phyloP scores from a whole-genome alignment of 495 filamentous ascomycete species.

The Polyplosphaeria fusca region DNA sequence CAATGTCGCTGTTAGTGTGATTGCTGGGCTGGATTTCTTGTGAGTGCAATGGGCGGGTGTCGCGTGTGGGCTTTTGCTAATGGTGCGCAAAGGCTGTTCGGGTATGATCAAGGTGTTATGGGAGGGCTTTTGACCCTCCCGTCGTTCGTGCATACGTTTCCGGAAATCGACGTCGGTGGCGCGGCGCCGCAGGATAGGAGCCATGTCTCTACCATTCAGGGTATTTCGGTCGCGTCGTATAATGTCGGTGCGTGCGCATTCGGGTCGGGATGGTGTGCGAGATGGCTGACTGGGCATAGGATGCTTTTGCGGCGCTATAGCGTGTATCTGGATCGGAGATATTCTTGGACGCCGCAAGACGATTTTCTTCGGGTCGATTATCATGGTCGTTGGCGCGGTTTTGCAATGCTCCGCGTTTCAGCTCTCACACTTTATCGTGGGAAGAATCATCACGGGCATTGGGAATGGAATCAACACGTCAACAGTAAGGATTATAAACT shows the following conservation, averaged over 20 bases:
- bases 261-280: too few species aligned
- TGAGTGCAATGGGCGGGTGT: too few species aligned
- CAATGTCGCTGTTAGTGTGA: conserved; percentile 60
- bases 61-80: too few species aligned
- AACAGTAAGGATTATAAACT: too few species aligned
- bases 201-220: conserved; percentile 22
- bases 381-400: conserved; percentile 31
- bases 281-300: too few species aligned
- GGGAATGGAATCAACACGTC: conserved; percentile 59
- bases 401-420: conserved; percentile 29
- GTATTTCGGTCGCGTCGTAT: conserved; percentile 19
- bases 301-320: conserved; percentile 3
- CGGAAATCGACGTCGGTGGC: conserved; percentile 15
- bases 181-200: not conserved
- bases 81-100: conserved; percentile 30
- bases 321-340: conserved; percentile 7
- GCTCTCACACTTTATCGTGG: conserved; percentile 32
- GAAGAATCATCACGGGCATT: conserved; percentile 37
- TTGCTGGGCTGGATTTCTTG: conserved; percentile 68
- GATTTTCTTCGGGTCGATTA: conserved; percentile 30
- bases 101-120: conserved; percentile 35
- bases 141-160: conserved; percentile 24
- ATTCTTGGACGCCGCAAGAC: conserved; percentile 9
- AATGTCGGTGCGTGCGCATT: conserved; percentile 14
- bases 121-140: conserved; percentile 27